Conservation (phyloP, 495 filamentous ascomycete genomes). For the Podospora tetraspora region DNA sequence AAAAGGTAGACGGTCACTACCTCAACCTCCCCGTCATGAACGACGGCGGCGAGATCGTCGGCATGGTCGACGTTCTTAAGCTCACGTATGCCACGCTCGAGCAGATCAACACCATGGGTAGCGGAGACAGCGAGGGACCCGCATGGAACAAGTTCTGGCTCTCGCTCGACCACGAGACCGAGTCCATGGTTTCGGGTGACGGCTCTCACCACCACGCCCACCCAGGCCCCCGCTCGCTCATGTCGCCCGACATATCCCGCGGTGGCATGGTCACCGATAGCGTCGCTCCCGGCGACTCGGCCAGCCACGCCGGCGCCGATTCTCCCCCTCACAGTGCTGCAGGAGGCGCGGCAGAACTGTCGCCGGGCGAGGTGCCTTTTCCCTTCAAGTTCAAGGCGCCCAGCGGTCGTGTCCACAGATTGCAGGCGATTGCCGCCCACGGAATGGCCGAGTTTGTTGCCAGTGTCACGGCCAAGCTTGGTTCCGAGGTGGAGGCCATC, state of each 20-base stretch:
- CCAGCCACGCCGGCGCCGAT: constrained; percentile 82
- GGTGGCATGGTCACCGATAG: constrained; percentile 58
- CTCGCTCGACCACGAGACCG: constrained; percentile 91
- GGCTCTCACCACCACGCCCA: constrained; percentile 53
- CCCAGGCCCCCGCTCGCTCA: constrained; percentile 44
- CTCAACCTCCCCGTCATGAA: constrained; percentile 99
- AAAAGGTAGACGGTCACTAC: constrained; percentile 79
- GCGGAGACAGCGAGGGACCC: constrained; percentile 82
- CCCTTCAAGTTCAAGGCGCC: constrained; percentile 99
- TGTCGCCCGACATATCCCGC: constrained; percentile 71
- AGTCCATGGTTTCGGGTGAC: constrained; percentile 92
- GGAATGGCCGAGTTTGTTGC: constrained; percentile 78
- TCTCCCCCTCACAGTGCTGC: constrained; percentile 63
- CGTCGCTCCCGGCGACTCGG: constrained; percentile 87
- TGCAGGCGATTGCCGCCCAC: constrained; percentile 74
- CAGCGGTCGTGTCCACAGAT: constrained; percentile 86
- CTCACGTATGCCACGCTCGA: constrained; percentile 96
- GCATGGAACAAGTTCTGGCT: constrained; percentile 99
- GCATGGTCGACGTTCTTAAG: constrained; percentile 98
- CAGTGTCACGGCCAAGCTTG: constrained; percentile 79
- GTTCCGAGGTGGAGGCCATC: constrained; percentile 76
- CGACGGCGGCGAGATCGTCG: constrained; percentile 91
- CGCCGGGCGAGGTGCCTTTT: constrained; percentile 70
- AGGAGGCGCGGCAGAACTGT: constrained; percentile 34
- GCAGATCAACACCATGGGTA: constrained; percentile 71